Evolutionary conservation across 2,329 filamentous ascomycete species (phyloP).

Genomic region (Aspergillus novoparasiticus): DNA sequence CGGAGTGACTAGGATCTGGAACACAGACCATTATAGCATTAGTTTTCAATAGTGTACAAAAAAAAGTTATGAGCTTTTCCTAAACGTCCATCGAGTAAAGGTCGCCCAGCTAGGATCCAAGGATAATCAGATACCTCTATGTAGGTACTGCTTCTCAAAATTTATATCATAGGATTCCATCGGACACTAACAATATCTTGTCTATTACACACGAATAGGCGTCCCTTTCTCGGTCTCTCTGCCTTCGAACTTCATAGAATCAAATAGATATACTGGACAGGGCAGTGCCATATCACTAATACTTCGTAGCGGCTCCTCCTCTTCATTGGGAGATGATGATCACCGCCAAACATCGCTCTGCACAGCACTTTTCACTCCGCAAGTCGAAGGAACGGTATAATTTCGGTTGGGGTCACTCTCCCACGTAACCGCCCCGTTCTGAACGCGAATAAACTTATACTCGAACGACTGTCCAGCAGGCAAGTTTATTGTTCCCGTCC

Average conservation of each 20-base stretch:
- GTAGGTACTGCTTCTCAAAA: too few relatives aligned
- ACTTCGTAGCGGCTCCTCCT: not conserved
- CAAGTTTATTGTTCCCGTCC: constrained; percentile 61
- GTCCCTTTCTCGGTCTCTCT: not conserved
- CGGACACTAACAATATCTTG: not conserved
- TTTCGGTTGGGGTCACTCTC: constrained; percentile 58
- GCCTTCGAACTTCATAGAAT: not conserved
- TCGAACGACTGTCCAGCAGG: constrained; percentile 58
- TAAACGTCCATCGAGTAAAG: not conserved
- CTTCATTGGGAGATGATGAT: not conserved
- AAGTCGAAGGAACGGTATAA: constrained; percentile 44
- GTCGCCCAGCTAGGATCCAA: too few relatives aligned
- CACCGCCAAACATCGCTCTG: constrained; percentile 44
- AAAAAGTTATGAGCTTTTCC: not conserved
- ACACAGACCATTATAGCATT: not conserved
- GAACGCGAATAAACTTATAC: constrained; percentile 71
- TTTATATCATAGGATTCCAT: too few relatives aligned
- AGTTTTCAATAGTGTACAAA: not conserved
- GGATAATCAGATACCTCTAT: too few relatives aligned
- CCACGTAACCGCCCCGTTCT: constrained; percentile 62
- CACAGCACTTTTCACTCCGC: constrained; percentile 33
- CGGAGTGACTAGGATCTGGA: not conserved
- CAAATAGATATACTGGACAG: not conserved
- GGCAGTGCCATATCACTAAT: not conserved
- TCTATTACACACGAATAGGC: not conserved